Evolutionary conservation across 495 filamentous ascomycete genomes (phyloP).

Genomic region (Clohesyomyces aquaticus): DNA sequence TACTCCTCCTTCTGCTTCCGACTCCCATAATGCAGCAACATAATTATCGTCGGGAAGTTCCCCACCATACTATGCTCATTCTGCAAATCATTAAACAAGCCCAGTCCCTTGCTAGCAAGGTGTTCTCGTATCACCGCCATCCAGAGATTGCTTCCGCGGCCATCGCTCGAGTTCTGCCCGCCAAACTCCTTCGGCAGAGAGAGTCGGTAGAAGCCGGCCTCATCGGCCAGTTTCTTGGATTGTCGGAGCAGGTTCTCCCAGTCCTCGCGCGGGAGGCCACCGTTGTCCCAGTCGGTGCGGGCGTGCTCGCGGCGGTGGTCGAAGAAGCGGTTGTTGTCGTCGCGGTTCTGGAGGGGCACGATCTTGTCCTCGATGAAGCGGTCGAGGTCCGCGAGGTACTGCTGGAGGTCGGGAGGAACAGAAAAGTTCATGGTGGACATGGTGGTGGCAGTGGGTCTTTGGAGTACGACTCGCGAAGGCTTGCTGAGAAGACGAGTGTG

Average conservation of each 20-base stretch:
- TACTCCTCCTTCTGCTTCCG: slow-evolving; percentile 55
- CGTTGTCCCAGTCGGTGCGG: slow-evolving; percentile 58
- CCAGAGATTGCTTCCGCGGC: slow-evolving; percentile 56
- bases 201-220: slow-evolving; percentile 62
- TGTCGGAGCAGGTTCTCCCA: slow-evolving; percentile 59
- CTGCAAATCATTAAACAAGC: slow-evolving; percentile 65
- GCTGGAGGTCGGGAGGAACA: slow-evolving; percentile 53
- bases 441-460: neutral
- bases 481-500: neutral
- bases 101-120: slow-evolving; percentile 58
- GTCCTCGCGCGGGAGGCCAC: slow-evolving; percentile 57
- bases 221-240: slow-evolving; percentile 53
- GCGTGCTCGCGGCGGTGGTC: slow-evolving; percentile 62
- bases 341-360: slow-evolving; percentile 53
- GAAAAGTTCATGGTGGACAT: slow-evolving; percentile 58
- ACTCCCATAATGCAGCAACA: slow-evolving; percentile 60
- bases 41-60: slow-evolving; percentile 62
- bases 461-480: no score
- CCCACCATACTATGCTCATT: slow-evolving; percentile 63
- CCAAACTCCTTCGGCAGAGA: slow-evolving; percentile 59
- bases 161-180: slow-evolving; percentile 51
- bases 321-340: slow-evolving; percentile 65
- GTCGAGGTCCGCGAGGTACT: slow-evolving; percentile 55
- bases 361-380: slow-evolving; percentile 59
- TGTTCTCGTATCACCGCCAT: slow-evolving; percentile 64